Conservation (phyloP, 495 filamentous ascomycete species). For the Rhypophila decipiens region DNA sequence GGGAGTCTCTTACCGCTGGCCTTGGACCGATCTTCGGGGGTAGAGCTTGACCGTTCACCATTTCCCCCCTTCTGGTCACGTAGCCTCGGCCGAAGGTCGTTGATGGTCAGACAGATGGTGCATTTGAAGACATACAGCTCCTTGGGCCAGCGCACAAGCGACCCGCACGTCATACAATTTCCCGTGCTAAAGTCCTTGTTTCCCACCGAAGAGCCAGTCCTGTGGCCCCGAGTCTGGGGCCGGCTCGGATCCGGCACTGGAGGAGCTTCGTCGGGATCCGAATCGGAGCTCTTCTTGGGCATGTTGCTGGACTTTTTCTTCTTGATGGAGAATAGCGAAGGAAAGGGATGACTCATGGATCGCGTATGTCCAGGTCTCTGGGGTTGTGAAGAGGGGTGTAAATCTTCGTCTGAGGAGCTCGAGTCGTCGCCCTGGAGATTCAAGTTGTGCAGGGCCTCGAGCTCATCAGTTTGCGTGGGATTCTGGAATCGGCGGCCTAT, state of each 20-base stretch:
- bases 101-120: conserved; percentile 79
- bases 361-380: conserved; percentile 49
- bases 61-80: conserved; percentile 9
- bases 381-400: conserved; percentile 26
- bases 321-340: conserved; percentile 53
- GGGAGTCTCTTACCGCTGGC: conserved; percentile 3
- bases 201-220: conserved; percentile 18
- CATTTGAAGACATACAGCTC: conserved; percentile 72
- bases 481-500: conserved; percentile 12
- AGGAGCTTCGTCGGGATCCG: conserved; percentile 21
- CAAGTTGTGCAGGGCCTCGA: conserved; percentile 18
- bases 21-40: conserved; percentile 7
- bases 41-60: background rate
- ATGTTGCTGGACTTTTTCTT: conserved; percentile 40
- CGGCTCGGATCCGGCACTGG: conserved; percentile 19
- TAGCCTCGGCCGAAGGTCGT: conserved; percentile 58
- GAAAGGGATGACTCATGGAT: conserved; percentile 72
- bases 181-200: conserved; percentile 53
- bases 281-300: conserved; percentile 18
- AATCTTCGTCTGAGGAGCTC: conserved; percentile 37
- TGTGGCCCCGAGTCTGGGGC: conserved; percentile 19
- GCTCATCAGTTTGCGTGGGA: conserved; percentile 10
- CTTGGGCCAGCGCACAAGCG: conserved; percentile 76
- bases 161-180: conserved; percentile 77
- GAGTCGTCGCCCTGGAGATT: conserved; percentile 30